These are phyloP conservation scores for Cadophora sp. DNA, from an alignment of 2,329 filamentous ascomycete genomes.

Conservation along the genomic window DNA sequence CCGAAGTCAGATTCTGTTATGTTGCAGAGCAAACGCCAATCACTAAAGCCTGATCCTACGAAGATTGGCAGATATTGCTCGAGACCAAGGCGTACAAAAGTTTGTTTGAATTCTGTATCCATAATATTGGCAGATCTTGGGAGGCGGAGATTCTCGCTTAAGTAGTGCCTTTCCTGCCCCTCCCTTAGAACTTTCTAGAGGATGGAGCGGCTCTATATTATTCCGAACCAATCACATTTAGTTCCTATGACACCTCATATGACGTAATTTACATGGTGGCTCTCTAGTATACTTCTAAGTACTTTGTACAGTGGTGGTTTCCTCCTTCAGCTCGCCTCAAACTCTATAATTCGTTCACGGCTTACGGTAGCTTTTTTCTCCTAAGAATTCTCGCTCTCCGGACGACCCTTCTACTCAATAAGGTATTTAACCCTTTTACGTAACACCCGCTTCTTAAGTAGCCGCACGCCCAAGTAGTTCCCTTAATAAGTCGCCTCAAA, in stretches of 20 bases:
- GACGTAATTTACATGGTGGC: conserved; percentile 13
- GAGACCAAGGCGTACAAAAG: not conserved
- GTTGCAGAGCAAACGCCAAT: not conserved
- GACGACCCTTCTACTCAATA: conserved; percentile 30
- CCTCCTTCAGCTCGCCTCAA: too few relatives aligned
- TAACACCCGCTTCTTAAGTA: conserved; percentile 29
- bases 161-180: conserved; percentile 5
- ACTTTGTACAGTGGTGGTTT: conserved; percentile 29
- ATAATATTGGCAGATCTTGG: not conserved
- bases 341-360: too few relatives aligned
- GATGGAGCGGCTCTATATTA: not conserved
- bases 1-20: not conserved
- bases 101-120: not conserved
- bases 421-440: conserved; percentile 24
- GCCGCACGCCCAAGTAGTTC: conserved; percentile 24
- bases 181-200: conserved; percentile 7
- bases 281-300: conserved; percentile 30
- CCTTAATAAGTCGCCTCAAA: conserved; percentile 32
- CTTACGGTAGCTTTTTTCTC: too few relatives aligned
- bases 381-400: too few relatives aligned
- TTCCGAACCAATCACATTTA: conserved; percentile 1
- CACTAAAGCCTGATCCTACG: not conserved
- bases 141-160: conserved; percentile 14
- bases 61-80: not conserved
- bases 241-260: conserved; percentile 1